phyloP scores from a whole-genome alignment of 768 basidiomycete species.

The Leccinum subtestaceum region DNA sequence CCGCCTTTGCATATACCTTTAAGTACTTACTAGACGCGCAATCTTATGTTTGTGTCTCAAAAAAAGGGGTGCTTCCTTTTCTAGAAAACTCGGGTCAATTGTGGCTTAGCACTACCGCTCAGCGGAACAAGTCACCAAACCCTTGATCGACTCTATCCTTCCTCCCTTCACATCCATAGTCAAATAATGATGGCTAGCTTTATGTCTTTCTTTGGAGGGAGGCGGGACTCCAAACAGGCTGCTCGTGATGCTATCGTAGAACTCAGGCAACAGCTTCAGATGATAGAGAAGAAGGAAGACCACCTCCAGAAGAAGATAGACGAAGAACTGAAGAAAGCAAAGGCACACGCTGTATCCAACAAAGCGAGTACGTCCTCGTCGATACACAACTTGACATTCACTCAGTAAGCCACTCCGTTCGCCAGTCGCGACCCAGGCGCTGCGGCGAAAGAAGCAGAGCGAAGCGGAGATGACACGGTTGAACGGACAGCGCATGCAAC shows the following conservation, averaged over 20 bases:
- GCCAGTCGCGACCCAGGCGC: conserved; percentile 81
- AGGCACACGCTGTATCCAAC: conserved; percentile 89
- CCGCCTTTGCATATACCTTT: conserved; percentile 5
- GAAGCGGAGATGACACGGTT: conserved; percentile 86
- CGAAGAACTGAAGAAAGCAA: conserved; percentile 89
- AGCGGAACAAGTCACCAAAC: conserved; percentile 4
- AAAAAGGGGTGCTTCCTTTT: conserved; percentile 28
- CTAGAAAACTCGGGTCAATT: conserved; percentile 15
- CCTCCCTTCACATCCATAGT: conserved; percentile 1
- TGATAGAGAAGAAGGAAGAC: conserved; percentile 99
- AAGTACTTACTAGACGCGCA: conserved; percentile 26
- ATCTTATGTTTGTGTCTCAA: conserved; percentile 15
- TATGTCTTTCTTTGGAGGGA: conserved; percentile 88
- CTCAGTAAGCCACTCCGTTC: conserved; percentile 11
- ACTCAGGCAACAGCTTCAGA: conserved; percentile 88
- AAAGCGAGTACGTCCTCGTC: conserved; percentile 68
- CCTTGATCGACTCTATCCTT: conserved; percentile 1
- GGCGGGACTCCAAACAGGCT: conserved; percentile 77
- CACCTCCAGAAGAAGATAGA: conserved; percentile 95
- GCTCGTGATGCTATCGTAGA: conserved; percentile 92
- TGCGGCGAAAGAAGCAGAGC: conserved; percentile 89
- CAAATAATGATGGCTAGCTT: conserved; percentile 65
- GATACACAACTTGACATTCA: not conserved
- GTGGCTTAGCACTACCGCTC: conserved; percentile 13
- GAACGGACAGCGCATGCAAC: conserved; percentile 80